Evolutionary conservation across 768 basidiomycete species (phyloP).

Genomic region (Tylopilus rubrobrunneus): DNA sequence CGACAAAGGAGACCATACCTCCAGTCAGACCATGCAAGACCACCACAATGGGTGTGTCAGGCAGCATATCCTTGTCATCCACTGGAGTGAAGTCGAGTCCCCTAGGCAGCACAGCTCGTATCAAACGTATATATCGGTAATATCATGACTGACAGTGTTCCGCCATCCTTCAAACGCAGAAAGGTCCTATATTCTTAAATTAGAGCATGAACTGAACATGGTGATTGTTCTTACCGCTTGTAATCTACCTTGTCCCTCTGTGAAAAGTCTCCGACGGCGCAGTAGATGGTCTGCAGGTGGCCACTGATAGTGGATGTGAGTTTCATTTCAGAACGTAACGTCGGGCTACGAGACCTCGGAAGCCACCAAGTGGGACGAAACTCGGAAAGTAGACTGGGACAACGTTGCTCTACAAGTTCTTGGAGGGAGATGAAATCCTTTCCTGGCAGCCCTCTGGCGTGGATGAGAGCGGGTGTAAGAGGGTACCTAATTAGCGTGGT

Average conservation of each 20-base stretch:
- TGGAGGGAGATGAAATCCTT: slow-evolving; percentile 19
- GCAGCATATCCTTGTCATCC: slow-evolving; percentile 18
- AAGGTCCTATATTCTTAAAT: slow-evolving; percentile 17
- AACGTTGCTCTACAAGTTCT: slow-evolving; percentile 30
- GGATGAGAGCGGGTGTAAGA: slow-evolving; percentile 16
- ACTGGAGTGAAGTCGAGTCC: slow-evolving; percentile 33
- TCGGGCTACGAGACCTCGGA: slow-evolving; percentile 22
- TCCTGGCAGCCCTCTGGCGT: slow-evolving; percentile 9
- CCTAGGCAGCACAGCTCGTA: slow-evolving; percentile 7
- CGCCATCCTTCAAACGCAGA: slow-evolving; percentile 29
- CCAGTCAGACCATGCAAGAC: slow-evolving; percentile 33
- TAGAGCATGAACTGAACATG: slow-evolving; percentile 8
- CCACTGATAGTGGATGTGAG: slow-evolving; percentile 23
- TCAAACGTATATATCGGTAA: background rate
- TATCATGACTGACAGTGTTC: slow-evolving; percentile 28
- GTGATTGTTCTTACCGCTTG: slow-evolving; percentile 22
- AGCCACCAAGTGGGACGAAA: slow-evolving; percentile 34
- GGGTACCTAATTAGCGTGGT: slow-evolving; percentile 22
- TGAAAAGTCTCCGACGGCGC: slow-evolving; percentile 29
- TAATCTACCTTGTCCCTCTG: slow-evolving; percentile 28
- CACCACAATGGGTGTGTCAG: slow-evolving; percentile 29
- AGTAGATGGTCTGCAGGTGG: slow-evolving; percentile 33
- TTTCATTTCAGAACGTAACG: background rate
- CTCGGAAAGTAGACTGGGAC: slow-evolving; percentile 26
- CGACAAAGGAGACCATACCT: slow-evolving; percentile 17